Conservation (phyloP, 1,139 yeast species). For the Yamadazyma diospyri region DNA sequence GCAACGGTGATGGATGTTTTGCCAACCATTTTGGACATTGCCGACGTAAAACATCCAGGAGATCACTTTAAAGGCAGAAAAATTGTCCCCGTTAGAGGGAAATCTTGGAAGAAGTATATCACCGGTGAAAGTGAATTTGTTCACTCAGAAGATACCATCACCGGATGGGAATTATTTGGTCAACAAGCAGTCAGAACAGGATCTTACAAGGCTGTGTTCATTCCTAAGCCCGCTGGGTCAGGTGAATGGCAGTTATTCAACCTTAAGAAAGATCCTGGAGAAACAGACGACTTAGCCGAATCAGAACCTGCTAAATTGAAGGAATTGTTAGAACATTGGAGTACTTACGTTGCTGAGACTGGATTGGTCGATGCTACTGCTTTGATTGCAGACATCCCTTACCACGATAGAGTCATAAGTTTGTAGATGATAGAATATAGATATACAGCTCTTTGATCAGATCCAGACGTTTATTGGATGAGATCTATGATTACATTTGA, state of each 20-base stretch:
- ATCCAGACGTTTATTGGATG: no score
- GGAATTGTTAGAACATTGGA: conserved; percentile 47
- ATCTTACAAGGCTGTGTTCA: conserved; percentile 43
- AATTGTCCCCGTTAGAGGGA: conserved; percentile 39
- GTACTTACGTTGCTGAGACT: conserved; percentile 48
- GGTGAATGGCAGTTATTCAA: conserved; percentile 50
- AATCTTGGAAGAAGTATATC: conserved; percentile 37
- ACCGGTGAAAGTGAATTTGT: conserved; percentile 22
- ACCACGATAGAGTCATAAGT: conserved; percentile 1
- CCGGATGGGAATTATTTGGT: conserved; percentile 59
- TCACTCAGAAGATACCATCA: conserved; percentile 44
- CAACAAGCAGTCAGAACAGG: conserved; percentile 55
- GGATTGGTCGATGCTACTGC: conserved; percentile 4
- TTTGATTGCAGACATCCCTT: neutral
- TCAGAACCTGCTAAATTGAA: conserved; percentile 28
- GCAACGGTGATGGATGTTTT: conserved; percentile 56
- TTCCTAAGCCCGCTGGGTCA: conserved; percentile 49
- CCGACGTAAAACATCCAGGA: conserved; percentile 45
- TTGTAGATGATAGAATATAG: no score
- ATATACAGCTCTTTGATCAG: no score
- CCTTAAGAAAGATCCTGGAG: conserved; percentile 45
- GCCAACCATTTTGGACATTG: conserved; percentile 51
- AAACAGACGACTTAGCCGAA: conserved; percentile 38
- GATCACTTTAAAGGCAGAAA: conserved; percentile 30
- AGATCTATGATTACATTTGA: no score